phyloP scores from a whole-genome alignment of 352 stramenopile genomes.

The Phytophthora pistaciae region DNA sequence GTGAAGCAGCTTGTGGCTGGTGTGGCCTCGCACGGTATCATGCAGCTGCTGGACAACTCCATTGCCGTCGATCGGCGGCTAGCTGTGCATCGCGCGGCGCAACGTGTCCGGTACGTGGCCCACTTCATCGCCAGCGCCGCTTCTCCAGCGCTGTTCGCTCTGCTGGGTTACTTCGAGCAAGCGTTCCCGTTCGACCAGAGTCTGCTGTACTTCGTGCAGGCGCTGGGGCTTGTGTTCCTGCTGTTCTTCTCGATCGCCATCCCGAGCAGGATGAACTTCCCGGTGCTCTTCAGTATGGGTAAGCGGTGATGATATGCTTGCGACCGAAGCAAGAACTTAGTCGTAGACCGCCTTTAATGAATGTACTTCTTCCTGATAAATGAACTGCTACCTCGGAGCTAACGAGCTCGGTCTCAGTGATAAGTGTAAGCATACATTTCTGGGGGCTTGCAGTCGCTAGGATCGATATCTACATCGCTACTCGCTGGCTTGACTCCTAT shows the following conservation, averaged over 20 bases:
- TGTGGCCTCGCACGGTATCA: slow-evolving; percentile 71
- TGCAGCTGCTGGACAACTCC: slow-evolving; percentile 82
- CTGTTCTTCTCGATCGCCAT: slow-evolving; percentile 84
- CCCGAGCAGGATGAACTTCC: slow-evolving; percentile 84
- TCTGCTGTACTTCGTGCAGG: slow-evolving; percentile 80
- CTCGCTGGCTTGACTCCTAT: slow-evolving; percentile 27
- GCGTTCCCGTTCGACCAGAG: slow-evolving; percentile 84
- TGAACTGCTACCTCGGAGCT: background rate
- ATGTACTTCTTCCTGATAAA: slow-evolving; percentile 6
- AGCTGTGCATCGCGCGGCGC: slow-evolving; percentile 70
- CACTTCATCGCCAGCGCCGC: slow-evolving; percentile 63
- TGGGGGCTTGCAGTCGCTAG: slow-evolving; percentile 29
- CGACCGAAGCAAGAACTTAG: slow-evolving; percentile 2
- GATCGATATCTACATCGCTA: slow-evolving; percentile 54
- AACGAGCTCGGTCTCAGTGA: slow-evolving; percentile 16
- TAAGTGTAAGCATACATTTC: slow-evolving; percentile 46
- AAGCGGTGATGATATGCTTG: slow-evolving; percentile 58
- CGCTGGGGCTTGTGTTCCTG: slow-evolving; percentile 70
- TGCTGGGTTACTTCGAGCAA: slow-evolving; percentile 81
- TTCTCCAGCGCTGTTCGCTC: slow-evolving; percentile 68
- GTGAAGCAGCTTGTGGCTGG: slow-evolving; percentile 71
- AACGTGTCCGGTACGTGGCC: slow-evolving; percentile 67
- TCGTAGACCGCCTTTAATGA: slow-evolving; percentile 10
- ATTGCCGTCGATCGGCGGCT: slow-evolving; percentile 78
- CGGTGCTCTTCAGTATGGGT: slow-evolving; percentile 81